A percentile compares a stretch with the other conserved stretches of the same genome.
phyloP scores from a whole-genome alignment of 2,329 filamentous ascomycete genomes.

The Phialophora chinensis region DNA sequence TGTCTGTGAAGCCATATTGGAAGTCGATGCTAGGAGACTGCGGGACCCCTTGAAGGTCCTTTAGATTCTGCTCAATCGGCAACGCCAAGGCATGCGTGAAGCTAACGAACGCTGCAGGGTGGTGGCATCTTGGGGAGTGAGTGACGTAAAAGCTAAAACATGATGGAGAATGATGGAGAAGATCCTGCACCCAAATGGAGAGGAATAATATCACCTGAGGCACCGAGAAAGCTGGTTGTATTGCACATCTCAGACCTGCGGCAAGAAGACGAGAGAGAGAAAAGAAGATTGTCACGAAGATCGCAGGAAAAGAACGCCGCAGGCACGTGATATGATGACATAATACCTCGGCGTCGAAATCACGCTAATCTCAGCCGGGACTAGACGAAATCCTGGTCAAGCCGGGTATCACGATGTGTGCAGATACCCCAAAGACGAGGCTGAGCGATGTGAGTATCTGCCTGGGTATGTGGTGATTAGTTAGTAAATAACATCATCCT shows the following conservation, averaged over 20 bases:
- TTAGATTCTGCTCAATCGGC: neutral
- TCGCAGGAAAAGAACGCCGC: neutral
- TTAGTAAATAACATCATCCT: constrained; percentile 90
- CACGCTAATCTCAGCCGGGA: neutral
- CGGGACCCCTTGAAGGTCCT: neutral
- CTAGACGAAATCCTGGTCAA: neutral
- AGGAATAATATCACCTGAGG: neutral
- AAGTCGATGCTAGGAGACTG: neutral
- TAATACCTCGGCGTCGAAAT: neutral
- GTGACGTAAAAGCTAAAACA: constrained; percentile 4
- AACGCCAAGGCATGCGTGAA: constrained; percentile 11
- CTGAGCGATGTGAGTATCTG: neutral
- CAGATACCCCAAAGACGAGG: neutral
- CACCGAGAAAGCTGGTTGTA: neutral
- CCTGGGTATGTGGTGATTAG: neutral
- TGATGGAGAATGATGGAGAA: neutral
- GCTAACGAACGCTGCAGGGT: constrained; percentile 8
- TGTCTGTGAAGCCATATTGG: neutral
- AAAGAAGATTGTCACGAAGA: neutral
- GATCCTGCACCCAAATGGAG: neutral
- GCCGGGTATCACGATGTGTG: neutral
- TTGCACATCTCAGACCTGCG: neutral
- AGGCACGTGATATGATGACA: neutral
- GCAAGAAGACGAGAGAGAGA: neutral
- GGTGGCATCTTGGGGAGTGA: constrained; percentile 4